A percentile compares a stretch with the other conserved stretches of the same genome.
phyloP scores from a whole-genome alignment of 2,329 filamentous ascomycete species.

The Monosporascus sp. region DNA sequence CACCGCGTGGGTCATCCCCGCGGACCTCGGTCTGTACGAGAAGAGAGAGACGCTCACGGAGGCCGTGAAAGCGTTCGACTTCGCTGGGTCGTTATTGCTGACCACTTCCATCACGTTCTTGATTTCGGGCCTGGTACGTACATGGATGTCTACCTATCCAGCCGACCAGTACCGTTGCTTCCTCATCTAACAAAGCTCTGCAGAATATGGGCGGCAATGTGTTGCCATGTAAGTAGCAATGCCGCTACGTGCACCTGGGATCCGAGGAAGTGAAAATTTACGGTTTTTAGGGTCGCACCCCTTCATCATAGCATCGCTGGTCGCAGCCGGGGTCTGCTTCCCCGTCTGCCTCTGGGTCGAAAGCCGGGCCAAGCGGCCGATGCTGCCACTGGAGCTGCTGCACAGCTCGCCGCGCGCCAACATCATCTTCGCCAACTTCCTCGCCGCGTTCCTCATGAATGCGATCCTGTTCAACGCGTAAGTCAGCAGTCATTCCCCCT shows the following conservation, averaged over 20 bases:
- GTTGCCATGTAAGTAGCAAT: slow-evolving; percentile 43
- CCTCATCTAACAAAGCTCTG: background rate
- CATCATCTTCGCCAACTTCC: slow-evolving; percentile 51
- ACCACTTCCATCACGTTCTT: slow-evolving; percentile 50
- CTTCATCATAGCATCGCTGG: slow-evolving; percentile 47
- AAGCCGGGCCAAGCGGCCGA: slow-evolving; percentile 44
- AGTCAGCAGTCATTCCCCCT: slow-evolving; percentile 13
- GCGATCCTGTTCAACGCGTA: slow-evolving; percentile 56
- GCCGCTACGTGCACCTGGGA: background rate
- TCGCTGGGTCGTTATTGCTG: slow-evolving; percentile 48
- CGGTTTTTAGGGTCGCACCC: slow-evolving; percentile 48
- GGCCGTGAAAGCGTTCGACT: slow-evolving; percentile 53
- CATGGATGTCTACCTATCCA: background rate
- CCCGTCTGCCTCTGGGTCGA: slow-evolving; percentile 50
- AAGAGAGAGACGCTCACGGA: slow-evolving; percentile 39
- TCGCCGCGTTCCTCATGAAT: slow-evolving; percentile 47
- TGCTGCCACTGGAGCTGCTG: slow-evolving; percentile 56
- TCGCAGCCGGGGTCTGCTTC: slow-evolving; percentile 41
- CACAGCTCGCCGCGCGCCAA: slow-evolving; percentile 47
- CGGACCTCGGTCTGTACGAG: slow-evolving; percentile 45
- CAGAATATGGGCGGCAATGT: slow-evolving; percentile 61
- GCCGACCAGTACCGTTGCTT: too few species aligned
- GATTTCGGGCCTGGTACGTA: slow-evolving; percentile 52
- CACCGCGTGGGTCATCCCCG: slow-evolving; percentile 44
- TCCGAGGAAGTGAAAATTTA: background rate